Conservation (phyloP, 2,329 filamentous ascomycete species). For the Fusarium burgessii region DNA sequence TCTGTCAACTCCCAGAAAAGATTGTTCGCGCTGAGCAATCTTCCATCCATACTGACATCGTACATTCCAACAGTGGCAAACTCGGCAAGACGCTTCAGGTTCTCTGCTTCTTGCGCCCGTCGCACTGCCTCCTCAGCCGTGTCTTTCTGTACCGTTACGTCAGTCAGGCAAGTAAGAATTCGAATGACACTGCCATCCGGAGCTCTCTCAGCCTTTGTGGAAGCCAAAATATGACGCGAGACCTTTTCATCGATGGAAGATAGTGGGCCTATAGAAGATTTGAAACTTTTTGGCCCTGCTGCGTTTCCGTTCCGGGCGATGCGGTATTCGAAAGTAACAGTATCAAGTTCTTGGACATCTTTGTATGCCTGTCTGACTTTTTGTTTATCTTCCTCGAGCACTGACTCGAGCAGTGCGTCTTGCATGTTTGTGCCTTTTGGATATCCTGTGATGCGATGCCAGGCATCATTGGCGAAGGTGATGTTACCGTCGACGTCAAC, state of each 20-base stretch:
- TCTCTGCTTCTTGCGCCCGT: conserved; percentile 64
- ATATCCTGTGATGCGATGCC: conserved; percentile 64
- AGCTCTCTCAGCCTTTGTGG: conserved; percentile 60
- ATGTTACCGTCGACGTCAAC: conserved; percentile 73
- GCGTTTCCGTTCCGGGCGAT: conserved; percentile 30
- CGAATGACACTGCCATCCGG: conserved; percentile 58
- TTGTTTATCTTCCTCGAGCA: conserved; percentile 60
- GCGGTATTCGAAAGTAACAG: conserved; percentile 62
- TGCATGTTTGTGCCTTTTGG: conserved; percentile 50
- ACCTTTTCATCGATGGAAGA: conserved; percentile 47
- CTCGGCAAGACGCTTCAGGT: conserved; percentile 66
- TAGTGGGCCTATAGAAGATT: conserved; percentile 26
- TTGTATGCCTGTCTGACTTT: conserved; percentile 57
- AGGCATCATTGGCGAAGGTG: conserved; percentile 78
- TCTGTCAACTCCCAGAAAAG: conserved; percentile 66
- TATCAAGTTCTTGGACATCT: conserved; percentile 53
- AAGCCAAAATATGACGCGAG: conserved; percentile 60
- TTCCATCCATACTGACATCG: conserved; percentile 64
- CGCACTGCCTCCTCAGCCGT: conserved; percentile 62
- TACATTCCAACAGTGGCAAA: conserved; percentile 67
- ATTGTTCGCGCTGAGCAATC: conserved; percentile 63
- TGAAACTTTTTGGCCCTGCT: conserved; percentile 23
- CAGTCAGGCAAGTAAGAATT: conserved; percentile 63
- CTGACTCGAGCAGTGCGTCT: conserved; percentile 57
- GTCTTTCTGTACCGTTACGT: conserved; percentile 63